Evolutionary conservation across 2,329 filamentous ascomycete species (phyloP).

Genomic region (Penicillium sp.): DNA sequence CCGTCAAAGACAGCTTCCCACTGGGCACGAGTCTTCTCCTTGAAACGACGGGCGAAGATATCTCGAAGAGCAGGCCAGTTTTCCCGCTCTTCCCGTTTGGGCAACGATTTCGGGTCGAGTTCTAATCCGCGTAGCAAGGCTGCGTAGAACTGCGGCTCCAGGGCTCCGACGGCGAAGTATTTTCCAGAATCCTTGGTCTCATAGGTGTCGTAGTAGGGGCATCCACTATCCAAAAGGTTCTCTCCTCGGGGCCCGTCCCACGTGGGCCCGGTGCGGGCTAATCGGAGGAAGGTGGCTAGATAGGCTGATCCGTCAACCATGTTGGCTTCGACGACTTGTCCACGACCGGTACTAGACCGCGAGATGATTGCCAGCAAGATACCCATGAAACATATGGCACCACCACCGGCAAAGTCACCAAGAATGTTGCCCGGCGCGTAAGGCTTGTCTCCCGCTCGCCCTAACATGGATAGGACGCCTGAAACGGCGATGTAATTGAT

Average conservation of each 20-base stretch:
- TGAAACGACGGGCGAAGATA: constrained; percentile 62
- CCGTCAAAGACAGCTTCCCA: constrained; percentile 87
- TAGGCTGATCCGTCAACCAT: constrained; percentile 91
- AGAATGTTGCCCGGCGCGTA: constrained; percentile 78
- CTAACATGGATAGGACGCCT: constrained; percentile 72
- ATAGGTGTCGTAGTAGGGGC: constrained; percentile 86
- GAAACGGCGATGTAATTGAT: constrained; percentile 94
- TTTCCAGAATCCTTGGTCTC: constrained; percentile 67
- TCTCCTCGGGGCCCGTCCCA: constrained; percentile 64
- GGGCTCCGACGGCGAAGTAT: constrained; percentile 82
- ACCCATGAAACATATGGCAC: constrained; percentile 74
- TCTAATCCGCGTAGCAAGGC: constrained; percentile 63
- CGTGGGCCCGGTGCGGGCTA: constrained; percentile 59
- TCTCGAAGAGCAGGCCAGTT: constrained; percentile 65
- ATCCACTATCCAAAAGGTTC: constrained; percentile 78
- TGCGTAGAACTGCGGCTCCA: constrained; percentile 82
- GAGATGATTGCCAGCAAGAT: constrained; percentile 74
- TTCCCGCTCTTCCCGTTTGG: constrained; percentile 54
- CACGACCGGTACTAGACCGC: constrained; percentile 59
- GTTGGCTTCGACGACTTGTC: constrained; percentile 90
- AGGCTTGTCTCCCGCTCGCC: constrained; percentile 64
- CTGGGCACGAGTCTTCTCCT: constrained; percentile 63
- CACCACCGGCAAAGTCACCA: constrained; percentile 87
- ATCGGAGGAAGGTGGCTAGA: constrained; percentile 70
- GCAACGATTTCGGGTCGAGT: constrained; percentile 46